A percentile compares a stretch with the other conserved stretches of the same genome.
Evolutionary conservation across 2,329 filamentous ascomycete species (phyloP).

Genomic region (Biscogniauxia sp.): DNA sequence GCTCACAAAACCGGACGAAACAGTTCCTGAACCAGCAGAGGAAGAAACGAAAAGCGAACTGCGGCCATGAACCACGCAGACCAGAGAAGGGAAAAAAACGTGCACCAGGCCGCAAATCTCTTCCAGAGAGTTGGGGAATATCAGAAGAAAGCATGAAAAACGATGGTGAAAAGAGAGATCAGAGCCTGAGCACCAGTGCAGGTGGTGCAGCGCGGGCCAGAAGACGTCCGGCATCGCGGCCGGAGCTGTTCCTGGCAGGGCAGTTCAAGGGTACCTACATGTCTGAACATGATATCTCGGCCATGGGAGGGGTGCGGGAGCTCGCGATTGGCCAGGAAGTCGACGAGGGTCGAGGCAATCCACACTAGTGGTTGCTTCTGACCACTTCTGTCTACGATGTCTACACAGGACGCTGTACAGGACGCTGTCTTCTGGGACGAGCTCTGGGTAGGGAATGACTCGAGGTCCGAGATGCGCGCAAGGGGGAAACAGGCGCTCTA

Average conservation of each 20-base stretch:
- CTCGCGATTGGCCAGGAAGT: conserved; percentile 20
- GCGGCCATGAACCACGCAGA: conserved; percentile 26
- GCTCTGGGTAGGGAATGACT: conserved; percentile 8
- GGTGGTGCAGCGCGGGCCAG: conserved; percentile 31
- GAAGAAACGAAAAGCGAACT: conserved; percentile 33
- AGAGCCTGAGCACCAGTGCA: conserved; percentile 22
- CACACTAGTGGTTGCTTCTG: conserved; percentile 18
- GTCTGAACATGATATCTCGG: conserved; percentile 5
- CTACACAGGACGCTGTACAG: neutral
- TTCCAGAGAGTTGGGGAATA: conserved; percentile 31
- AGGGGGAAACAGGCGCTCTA: conserved; percentile 10
- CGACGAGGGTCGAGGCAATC: conserved; percentile 14
- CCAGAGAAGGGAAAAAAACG: conserved; percentile 29
- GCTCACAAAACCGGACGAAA: conserved; percentile 45
- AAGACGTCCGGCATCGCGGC: conserved; percentile 30
- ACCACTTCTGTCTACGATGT: conserved; percentile 15
- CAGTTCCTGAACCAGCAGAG: conserved; percentile 41
- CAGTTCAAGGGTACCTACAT: conserved; percentile 23
- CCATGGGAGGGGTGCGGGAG: conserved; percentile 3
- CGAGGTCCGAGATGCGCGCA: conserved; percentile 9
- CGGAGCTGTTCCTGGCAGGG: conserved; percentile 25
- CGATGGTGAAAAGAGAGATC: conserved; percentile 23
- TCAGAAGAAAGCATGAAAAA: conserved; percentile 28
- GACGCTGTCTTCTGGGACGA: conserved; percentile 11
- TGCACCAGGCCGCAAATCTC: conserved; percentile 30